These are phyloP conservation scores for Cydonia oblonga DNA, from an alignment of 331 rosid genomes.

Conservation along the genomic window DNA sequence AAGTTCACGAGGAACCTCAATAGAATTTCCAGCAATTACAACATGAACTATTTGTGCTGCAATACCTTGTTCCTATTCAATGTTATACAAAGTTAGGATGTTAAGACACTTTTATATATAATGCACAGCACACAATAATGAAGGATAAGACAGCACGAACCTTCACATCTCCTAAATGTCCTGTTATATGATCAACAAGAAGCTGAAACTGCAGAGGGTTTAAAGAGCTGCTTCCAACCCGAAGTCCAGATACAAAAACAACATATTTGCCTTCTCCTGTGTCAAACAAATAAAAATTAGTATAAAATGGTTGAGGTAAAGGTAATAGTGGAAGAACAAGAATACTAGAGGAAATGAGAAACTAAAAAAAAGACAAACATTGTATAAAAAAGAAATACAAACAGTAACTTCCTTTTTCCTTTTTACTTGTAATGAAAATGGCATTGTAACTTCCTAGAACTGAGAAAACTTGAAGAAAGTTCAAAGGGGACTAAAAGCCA, in stretches of 20 bases:
- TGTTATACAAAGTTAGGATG: conserved; percentile 21
- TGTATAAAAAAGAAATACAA: background rate
- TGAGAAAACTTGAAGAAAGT: background rate
- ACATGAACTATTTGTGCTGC: conserved; percentile 78
- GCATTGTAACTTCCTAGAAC: background rate
- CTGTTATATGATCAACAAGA: conserved; percentile 87
- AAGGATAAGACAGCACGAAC: conserved; percentile 29
- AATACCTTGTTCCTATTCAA: conserved; percentile 65
- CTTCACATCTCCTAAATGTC: conserved; percentile 93
- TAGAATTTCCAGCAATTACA: conserved; percentile 80
- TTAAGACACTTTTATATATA: background rate
- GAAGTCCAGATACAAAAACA: conserved; percentile 74
- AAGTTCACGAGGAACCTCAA: conserved; percentile 58
- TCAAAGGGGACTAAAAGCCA: background rate
- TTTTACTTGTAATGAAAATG: background rate
- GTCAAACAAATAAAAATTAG: conserved; percentile 19
- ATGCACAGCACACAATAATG: background rate
- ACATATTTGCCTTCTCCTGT: conserved; percentile 82
- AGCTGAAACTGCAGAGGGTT: conserved; percentile 95
- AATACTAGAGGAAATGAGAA: background rate
- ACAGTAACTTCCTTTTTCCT: background rate
- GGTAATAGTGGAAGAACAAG: background rate
- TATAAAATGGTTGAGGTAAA: background rate
- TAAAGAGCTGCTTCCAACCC: conserved; percentile 59
- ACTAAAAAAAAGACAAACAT: background rate